Evolutionary conservation across 2,329 filamentous ascomycete genomes (phyloP), one percentile per base, ranked within the genome.

Genomic region (Podosphaera leucotricha): DNA sequence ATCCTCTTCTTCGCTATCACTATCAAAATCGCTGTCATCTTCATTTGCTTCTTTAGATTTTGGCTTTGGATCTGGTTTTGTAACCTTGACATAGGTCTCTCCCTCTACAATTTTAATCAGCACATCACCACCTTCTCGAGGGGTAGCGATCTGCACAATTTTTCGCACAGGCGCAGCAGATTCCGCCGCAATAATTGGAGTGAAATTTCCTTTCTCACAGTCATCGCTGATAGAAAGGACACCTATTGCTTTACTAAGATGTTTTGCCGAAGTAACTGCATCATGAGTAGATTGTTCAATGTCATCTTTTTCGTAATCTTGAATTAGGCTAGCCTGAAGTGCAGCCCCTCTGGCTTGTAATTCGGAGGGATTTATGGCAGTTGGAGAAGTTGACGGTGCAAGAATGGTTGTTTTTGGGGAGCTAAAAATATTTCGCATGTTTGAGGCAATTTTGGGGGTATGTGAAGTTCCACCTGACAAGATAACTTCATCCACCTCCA

Each of bases 281-380:
- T 90, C 79, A 67, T 98, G 87, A 41, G 85, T 92, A 49, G 83
- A 92, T 69, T 94, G 86, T 60, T 92, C 82, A 54, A 98, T 92
- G 59, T 95, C 87, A 52, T 84, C 77, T 53, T 75, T 71, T 55
- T 98, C 90, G 62, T 92, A 98, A 62, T 93, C 87, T 62, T 86
- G 77, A 61, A 98, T 84, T 50, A 98, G 68, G 48, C 79, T 92
- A 33, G 90, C 90, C 65, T 98, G 90, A 55, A 98, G 84, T 26
- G 90, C 87, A 48, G 90, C 90, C 58, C 90, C 90, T 50, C 90
- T 77, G 49, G 82, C 80, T 55, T 79, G 69, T 45, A 94, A 71
- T 66, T 95, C 87, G 2, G 84, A 90, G 50, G 90, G 90, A 72
- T 95, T 95, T 65, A 95, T 76, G 49, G 87, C 80, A 21, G 68